Percentiles rank a stretch among this genome's conserved stretches.
Evolutionary conservation across 2,329 filamentous ascomycete genomes (phyloP).

Genomic region (Rhynchosporium secalis): DNA sequence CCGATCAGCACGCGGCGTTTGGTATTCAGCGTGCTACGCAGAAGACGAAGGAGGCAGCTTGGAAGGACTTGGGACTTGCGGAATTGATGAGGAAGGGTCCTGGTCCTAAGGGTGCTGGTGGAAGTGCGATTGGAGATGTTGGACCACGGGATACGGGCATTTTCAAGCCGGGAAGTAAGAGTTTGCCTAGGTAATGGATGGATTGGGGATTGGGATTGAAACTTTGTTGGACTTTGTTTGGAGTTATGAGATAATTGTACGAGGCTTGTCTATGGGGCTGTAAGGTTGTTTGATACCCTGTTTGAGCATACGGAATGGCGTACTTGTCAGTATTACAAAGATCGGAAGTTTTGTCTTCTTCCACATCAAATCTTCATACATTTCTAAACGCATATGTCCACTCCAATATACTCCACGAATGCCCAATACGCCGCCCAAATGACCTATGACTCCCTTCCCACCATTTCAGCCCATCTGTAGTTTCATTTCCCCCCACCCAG

Average conservation of each 20-base stretch:
- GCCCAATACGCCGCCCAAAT: slow-evolving; percentile 29
- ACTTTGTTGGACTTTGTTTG: slow-evolving; percentile 11
- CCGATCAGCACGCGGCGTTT: slow-evolving; percentile 85
- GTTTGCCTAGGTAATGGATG: slow-evolving; percentile 30
- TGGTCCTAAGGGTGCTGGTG: slow-evolving; percentile 11
- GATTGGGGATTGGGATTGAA: background rate
- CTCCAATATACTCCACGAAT: slow-evolving; percentile 31
- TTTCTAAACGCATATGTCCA: slow-evolving; percentile 17
- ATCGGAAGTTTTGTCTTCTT: background rate
- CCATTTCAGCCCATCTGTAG: background rate
- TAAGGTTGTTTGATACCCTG: slow-evolving; percentile 13
- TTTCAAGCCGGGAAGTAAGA: slow-evolving; percentile 24
- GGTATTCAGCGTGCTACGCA: slow-evolving; percentile 81
- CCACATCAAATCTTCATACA: slow-evolving; percentile 12
- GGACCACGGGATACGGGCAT: slow-evolving; percentile 4
- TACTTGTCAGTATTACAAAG: background rate
- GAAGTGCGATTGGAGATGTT: slow-evolving; percentile 49
- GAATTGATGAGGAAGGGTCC: slow-evolving; percentile 67
- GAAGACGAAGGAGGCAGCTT: slow-evolving; percentile 67
- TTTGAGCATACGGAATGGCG: background rate
- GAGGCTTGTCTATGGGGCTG: background rate
- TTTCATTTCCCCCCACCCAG: slow-evolving; percentile 45
- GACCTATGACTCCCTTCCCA: slow-evolving; percentile 7
- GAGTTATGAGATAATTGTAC: background rate
- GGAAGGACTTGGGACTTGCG: slow-evolving; percentile 76